Evolutionary conservation across 2,329 filamentous ascomycete genomes (phyloP).

Genomic region (Trichoderma atrobrunneum): DNA sequence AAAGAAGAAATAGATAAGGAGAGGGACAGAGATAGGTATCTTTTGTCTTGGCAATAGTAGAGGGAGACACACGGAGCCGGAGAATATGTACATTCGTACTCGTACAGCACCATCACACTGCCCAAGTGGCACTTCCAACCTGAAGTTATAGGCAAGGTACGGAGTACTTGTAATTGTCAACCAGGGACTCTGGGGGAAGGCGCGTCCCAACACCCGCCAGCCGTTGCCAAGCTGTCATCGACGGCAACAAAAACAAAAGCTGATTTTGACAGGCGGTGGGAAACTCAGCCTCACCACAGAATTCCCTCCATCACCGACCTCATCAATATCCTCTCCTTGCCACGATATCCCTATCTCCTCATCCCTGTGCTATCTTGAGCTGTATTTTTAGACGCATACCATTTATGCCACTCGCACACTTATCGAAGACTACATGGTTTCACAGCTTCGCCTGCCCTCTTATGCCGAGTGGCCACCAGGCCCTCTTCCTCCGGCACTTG

Average conservation of each 20-base stretch:
- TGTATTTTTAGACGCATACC: background rate
- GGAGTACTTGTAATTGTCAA: too few species aligned
- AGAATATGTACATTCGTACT: background rate
- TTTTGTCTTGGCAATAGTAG: background rate
- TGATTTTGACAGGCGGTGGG: background rate
- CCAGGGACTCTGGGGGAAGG: background rate
- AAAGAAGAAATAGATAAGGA: background rate
- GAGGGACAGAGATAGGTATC: background rate
- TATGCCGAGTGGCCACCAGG: background rate
- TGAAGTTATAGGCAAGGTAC: too few species aligned
- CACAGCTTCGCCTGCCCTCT: constrained; percentile 2
- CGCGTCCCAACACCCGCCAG: background rate
- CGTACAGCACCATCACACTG: background rate
- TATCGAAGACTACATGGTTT: background rate
- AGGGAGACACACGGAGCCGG: background rate
- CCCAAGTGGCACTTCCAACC: too few species aligned
- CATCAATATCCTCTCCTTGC: background rate
- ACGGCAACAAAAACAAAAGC: background rate
- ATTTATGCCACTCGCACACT: background rate
- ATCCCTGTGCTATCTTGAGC: background rate
- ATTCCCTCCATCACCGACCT: constrained; percentile 7
- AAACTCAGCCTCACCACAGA: background rate
- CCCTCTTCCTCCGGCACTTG: background rate
- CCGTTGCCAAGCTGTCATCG: background rate
- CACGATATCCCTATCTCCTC: background rate